phyloP scores from a whole-genome alignment of 768 basidiomycete species.

The Mycena capillaripes region DNA sequence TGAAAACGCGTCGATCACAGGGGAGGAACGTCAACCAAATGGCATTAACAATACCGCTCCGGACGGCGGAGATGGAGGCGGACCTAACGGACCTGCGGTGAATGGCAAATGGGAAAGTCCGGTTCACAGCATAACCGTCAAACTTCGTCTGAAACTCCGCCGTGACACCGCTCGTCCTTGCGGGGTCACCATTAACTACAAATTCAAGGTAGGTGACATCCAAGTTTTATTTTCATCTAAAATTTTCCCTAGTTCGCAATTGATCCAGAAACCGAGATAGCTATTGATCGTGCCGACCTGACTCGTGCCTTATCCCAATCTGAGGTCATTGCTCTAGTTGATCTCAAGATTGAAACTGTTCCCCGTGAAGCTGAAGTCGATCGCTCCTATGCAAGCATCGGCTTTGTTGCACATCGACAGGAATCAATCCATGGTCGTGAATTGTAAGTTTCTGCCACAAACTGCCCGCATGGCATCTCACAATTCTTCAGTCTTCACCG shows the following conservation, averaged over 20 bases:
- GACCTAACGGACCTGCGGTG: neutral
- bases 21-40: no score
- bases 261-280: neutral
- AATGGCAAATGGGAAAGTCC: constrained; percentile 6
- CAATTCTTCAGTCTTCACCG: neutral
- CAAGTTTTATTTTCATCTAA: neutral
- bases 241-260: neutral
- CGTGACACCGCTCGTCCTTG: neutral
- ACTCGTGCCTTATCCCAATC: neutral
- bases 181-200: neutral
- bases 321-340: constrained; percentile 14
- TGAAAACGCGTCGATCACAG: no score
- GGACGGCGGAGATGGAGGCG: neutral
- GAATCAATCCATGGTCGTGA: constrained; percentile 1
- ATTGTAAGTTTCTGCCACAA: neutral
- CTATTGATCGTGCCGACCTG: neutral
- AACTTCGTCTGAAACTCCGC: neutral
- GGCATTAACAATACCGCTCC: no score
- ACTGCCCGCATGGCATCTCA: neutral
- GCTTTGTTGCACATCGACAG: constrained; percentile 11
- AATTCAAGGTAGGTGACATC: neutral
- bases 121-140: neutral
- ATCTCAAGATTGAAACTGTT: constrained; percentile 10
- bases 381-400: constrained; percentile 24
- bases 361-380: constrained; percentile 9